phyloP scores from a whole-genome alignment of 2,329 filamentous ascomycete genomes.

The Colletotrichum sp. region DNA sequence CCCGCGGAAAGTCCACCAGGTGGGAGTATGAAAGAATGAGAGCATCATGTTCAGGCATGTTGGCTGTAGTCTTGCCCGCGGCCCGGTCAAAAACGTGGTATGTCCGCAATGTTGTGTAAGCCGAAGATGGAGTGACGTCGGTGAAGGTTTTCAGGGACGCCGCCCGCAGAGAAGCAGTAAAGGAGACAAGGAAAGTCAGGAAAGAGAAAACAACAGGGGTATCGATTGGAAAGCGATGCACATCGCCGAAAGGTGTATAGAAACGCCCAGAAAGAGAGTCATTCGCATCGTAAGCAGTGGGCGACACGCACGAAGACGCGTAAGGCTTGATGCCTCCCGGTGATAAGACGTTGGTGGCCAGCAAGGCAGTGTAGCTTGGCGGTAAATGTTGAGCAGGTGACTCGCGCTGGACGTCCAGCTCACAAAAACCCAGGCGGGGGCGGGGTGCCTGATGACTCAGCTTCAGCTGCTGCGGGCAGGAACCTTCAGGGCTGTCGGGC shows the following conservation, averaged over 20 bases:
- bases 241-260: not conserved
- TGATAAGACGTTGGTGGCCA: not conserved
- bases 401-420: not conserved
- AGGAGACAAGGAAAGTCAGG: not conserved
- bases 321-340: slow-evolving; percentile 15
- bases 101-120: not conserved
- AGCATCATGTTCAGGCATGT: slow-evolving; percentile 50
- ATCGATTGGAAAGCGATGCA: not conserved
- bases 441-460: slow-evolving; percentile 8
- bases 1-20: slow-evolving; percentile 49
- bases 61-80: not conserved
- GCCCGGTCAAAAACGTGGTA: not conserved
- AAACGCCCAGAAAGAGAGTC: not conserved
- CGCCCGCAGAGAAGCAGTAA: not conserved
- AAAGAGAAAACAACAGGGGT: not conserved
- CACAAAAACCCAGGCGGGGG: not conserved
- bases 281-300: slow-evolving; percentile 4
- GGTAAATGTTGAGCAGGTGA: not conserved
- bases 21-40: slow-evolving; percentile 55
- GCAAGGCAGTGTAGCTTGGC: not conserved
- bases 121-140: not conserved
- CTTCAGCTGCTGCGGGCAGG: not conserved
- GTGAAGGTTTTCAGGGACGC: not conserved
- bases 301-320: slow-evolving; percentile 17
- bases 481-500: not conserved